Evolutionary conservation across 139 green algal genomes (phyloP), one percentile per base, ranked within the genome.

Genomic region (Gonium pectorale): DNA sequence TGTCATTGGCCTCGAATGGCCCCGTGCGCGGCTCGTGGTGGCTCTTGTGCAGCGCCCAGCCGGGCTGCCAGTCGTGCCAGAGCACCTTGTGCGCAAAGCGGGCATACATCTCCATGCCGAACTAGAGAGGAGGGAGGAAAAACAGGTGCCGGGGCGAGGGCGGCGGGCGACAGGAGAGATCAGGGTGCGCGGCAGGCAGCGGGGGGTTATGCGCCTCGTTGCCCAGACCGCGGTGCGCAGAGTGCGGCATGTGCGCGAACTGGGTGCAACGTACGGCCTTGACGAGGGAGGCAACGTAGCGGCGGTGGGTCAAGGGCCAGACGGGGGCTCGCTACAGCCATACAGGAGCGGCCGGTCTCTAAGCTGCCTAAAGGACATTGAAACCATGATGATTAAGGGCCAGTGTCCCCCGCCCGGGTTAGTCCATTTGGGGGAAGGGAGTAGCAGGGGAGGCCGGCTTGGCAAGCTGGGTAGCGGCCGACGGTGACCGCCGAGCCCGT

Each of bases 1-100:
- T 90, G 88, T 99, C 97, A 81, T 99, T 99, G 51, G 88, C 90
- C 92, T 99, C 97, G 85, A 99, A 99, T 2, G 96, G 90, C 0
- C 97, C 97, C 21, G 92, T 90, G 11, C 97, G 89, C 24, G 96
- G 95, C 84, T 94, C 89, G 86, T 99, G 97, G 88, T 99, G 97
- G 21, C 86, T 95, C 89, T 98, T 97, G 91, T 98, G 97, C 71
- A 98, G 88, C 27, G 87, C 80, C 94, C 95, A 98, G 33, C 94
- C 95, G 4, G 90, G 73, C 37, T 90, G 27, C 43, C 92, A 94
- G 62, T 98, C 97, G 86, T 99, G 97, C 97, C 97, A 99, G 75
- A 99, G 90, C 24, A 90, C 89, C 73, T 95, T 95, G 90, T 99
- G 97, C 27, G 96, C 95, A 83, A 90, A 99, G n/a, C 95, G 88